phyloP scores from a whole-genome alignment of 208 protist species.

The Endotrypanum monterogeii region DNA sequence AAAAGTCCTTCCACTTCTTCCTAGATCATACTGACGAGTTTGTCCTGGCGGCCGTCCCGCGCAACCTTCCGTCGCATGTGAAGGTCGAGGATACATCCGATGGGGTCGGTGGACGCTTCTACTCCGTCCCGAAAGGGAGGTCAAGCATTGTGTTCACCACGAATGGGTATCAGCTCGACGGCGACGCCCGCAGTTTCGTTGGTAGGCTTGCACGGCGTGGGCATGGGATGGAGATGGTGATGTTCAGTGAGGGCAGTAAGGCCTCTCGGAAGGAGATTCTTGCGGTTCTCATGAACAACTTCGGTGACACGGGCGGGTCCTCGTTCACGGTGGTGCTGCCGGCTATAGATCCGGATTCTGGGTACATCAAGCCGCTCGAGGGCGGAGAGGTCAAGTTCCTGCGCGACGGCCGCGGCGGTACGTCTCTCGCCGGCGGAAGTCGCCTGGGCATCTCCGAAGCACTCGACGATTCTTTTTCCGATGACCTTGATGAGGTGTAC shows the following conservation, averaged over 20 bases:
- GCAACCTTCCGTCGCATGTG: slow-evolving; percentile 7
- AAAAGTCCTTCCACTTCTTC: slow-evolving; percentile 38
- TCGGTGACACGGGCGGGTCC: slow-evolving; percentile 31
- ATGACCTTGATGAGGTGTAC: slow-evolving; percentile 18
- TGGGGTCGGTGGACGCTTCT: slow-evolving; percentile 29
- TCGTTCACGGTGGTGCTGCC: slow-evolving; percentile 47
- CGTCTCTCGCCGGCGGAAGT: slow-evolving; percentile 31
- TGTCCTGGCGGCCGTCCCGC: slow-evolving; percentile 35
- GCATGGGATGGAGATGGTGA: slow-evolving; percentile 36
- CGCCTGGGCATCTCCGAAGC: slow-evolving; percentile 34
- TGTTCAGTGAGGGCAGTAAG: slow-evolving; percentile 48
- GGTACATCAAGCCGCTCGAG: slow-evolving; percentile 43
- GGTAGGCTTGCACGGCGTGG: slow-evolving; percentile 36
- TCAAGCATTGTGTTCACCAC: slow-evolving; percentile 39
- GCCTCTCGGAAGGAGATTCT: slow-evolving; percentile 42
- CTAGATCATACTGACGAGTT: slow-evolving; percentile 50
- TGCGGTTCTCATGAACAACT: slow-evolving; percentile 28
- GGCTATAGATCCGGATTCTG: slow-evolving; percentile 43
- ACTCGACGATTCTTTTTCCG: slow-evolving; percentile 29
- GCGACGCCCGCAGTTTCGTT: slow-evolving; percentile 40
- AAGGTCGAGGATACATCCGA: slow-evolving; percentile 34
- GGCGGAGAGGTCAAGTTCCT: slow-evolving; percentile 44
- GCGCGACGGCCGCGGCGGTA: slow-evolving; percentile 36
- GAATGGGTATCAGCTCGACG: slow-evolving; percentile 29
- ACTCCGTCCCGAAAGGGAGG: slow-evolving; percentile 28